These are phyloP conservation scores for Flammula alnicola DNA, from an alignment of 1,284 basidiomycete species.

Conservation along the genomic window DNA sequence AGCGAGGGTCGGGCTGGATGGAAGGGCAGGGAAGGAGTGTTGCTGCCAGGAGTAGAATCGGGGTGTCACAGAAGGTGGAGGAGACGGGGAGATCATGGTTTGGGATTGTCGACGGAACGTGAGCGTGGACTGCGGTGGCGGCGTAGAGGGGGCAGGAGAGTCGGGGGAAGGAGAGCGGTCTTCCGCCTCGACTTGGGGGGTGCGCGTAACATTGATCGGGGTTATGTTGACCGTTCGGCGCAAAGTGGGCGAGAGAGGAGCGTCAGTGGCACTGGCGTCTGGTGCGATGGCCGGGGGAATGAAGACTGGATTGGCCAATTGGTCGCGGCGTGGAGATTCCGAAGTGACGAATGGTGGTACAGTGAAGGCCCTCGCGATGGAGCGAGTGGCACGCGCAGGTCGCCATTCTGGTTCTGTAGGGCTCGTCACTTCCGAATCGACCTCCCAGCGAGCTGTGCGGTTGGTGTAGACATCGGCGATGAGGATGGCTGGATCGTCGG, in stretches of 20 bases:
- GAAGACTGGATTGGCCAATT: constrained; percentile 21
- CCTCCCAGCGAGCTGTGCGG: constrained; percentile 29
- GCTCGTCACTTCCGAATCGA: constrained; percentile 13
- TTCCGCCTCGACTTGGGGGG: constrained; percentile 29
- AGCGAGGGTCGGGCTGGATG: constrained; percentile 33
- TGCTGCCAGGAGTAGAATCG: constrained; percentile 47
- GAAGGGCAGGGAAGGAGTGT: constrained; percentile 30
- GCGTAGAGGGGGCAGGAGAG: constrained; percentile 31
- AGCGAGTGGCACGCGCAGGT: neutral
- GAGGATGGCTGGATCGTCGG: constrained; percentile 42
- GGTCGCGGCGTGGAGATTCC: constrained; percentile 2
- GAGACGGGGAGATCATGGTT: constrained; percentile 46
- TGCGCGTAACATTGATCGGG: constrained; percentile 32
- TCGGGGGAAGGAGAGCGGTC: constrained; percentile 29
- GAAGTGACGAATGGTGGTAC: constrained; percentile 7
- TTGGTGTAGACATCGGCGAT: constrained; percentile 41
- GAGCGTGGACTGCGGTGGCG: constrained; percentile 15
- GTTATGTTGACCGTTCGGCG: constrained; percentile 35
- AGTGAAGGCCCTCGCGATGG: constrained; percentile 3
- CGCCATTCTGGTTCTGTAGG: constrained; percentile 16
- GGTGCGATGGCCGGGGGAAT: constrained; percentile 28
- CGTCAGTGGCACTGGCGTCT: constrained; percentile 8
- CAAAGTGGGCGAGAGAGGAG: constrained; percentile 30
- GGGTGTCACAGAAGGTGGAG: constrained; percentile 50
- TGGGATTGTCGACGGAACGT: constrained; percentile 30